Percentiles rank a stretch among this genome's conserved stretches.
These are phyloP conservation scores for Yamadazyma taylorii DNA, from an alignment of 1,139 yeast genomes.

Conservation along the genomic window DNA sequence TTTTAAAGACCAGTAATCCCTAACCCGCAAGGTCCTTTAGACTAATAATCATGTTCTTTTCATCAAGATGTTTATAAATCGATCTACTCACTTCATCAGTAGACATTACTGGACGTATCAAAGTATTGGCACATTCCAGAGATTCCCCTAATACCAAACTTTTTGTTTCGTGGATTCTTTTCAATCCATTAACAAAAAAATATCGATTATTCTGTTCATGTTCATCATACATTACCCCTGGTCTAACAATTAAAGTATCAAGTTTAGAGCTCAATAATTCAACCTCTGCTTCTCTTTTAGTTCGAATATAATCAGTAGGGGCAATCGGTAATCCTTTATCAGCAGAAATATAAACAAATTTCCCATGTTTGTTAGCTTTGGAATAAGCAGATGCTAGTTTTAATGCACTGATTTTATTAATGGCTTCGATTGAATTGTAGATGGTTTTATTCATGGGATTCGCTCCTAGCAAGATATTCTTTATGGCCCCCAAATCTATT, in stretches of 20 bases:
- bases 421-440: constrained; percentile 53
- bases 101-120: constrained; percentile 64
- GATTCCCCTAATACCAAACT: constrained; percentile 30
- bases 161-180: constrained; percentile 45
- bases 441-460: constrained; percentile 57
- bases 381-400: constrained; percentile 46
- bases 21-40: constrained; percentile 49
- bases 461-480: constrained; percentile 28
- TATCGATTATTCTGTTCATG: constrained; percentile 34
- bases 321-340: constrained; percentile 53
- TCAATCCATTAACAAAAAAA: constrained; percentile 25
- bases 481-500: constrained; percentile 7
- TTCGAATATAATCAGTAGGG: constrained; percentile 67
- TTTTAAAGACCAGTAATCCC: no score
- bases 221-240: constrained; percentile 80
- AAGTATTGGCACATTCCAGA: constrained; percentile 36
- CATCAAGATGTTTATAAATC: constrained; percentile 55
- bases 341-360: constrained; percentile 78
- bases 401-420: constrained; percentile 72
- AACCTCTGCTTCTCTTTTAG: constrained; percentile 77
- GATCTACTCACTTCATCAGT: constrained; percentile 69
- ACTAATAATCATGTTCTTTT: constrained; percentile 55
- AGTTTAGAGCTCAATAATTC: constrained; percentile 48
- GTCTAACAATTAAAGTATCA: constrained; percentile 67
- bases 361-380: constrained; percentile 13